Percentiles rank a stretch among this genome's conserved stretches.
Evolutionary conservation across 129 eudicot genomes (phyloP).

Genomic region (Rutidosis leptorrhynchoides): DNA sequence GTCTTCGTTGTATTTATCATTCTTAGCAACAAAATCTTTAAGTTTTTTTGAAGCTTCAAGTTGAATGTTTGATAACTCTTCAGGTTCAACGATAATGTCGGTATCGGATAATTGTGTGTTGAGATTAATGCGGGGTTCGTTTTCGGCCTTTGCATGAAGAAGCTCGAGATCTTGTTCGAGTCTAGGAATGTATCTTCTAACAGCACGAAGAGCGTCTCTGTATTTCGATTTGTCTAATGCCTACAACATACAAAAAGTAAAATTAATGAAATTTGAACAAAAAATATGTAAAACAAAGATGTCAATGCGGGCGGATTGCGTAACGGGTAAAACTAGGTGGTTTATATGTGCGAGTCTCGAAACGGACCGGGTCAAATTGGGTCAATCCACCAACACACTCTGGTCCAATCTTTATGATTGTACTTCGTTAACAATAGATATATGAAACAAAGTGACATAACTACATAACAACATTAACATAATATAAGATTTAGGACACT

Average conservation of each 20-base stretch:
- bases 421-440: too few relatives aligned
- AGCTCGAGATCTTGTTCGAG: conserved; percentile 92
- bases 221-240: conserved; percentile 91
- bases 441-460: too few relatives aligned
- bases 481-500: background rate
- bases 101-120: conserved; percentile 22
- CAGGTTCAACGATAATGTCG: conserved; percentile 26
- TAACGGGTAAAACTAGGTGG: background rate
- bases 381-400: background rate
- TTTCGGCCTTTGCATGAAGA: conserved; percentile 60
- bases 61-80: conserved; percentile 20
- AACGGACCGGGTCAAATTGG: background rate
- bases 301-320: background rate
- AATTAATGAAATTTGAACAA: background rate
- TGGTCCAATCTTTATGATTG: background rate
- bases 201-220: conserved; percentile 76
- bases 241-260: conserved; percentile 31
- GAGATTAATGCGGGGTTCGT: conserved; percentile 11
- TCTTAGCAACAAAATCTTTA: conserved; percentile 45
- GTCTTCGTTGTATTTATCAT: conserved; percentile 20
- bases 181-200: conserved; percentile 70
- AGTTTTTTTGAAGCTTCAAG: conserved; percentile 54
- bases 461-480: too few relatives aligned
- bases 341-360: background rate
- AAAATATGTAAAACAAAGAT: background rate